Conservation (phyloP, 2,329 filamentous ascomycete genomes). For the Curvularia sp. region DNA sequence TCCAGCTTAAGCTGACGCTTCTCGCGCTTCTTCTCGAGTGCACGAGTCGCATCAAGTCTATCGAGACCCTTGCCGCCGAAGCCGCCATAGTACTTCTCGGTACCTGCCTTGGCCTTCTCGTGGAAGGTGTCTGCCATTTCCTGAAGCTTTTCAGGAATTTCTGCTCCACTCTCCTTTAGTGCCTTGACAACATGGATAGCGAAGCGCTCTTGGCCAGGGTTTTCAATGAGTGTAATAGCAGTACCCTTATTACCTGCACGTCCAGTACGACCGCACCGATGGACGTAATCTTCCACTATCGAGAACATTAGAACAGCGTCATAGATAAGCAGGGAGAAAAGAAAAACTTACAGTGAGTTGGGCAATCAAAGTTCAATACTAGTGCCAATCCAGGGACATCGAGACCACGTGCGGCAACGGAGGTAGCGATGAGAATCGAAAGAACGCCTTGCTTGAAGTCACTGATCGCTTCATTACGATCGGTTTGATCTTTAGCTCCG, state of each 20-base stretch:
- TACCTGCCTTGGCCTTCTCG: slow-evolving; percentile 90
- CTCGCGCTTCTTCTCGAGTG: slow-evolving; percentile 84
- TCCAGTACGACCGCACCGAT: slow-evolving; percentile 90
- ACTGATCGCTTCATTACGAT: slow-evolving; percentile 47
- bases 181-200: slow-evolving; percentile 89
- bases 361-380: slow-evolving; percentile 93
- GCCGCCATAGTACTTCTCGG: slow-evolving; percentile 83
- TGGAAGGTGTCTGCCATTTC: slow-evolving; percentile 72
- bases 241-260: slow-evolving; percentile 94
- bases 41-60: slow-evolving; percentile 86
- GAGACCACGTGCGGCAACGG: slow-evolving; percentile 90
- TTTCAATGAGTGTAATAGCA: slow-evolving; percentile 93
- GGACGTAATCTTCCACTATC: slow-evolving; percentile 87
- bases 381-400: slow-evolving; percentile 96
- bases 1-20: slow-evolving; percentile 79
- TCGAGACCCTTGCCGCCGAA: slow-evolving; percentile 97
- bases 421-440: slow-evolving; percentile 91
- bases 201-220: slow-evolving; percentile 88
- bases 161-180: slow-evolving; percentile 87
- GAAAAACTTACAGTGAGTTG: slow-evolving; percentile 68
- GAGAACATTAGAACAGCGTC: neutral
- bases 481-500: slow-evolving; percentile 71
- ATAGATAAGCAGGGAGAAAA: neutral
- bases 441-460: slow-evolving; percentile 72
- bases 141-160: slow-evolving; percentile 74